Conservation (phyloP, 805 yeast genomes). For the Ogataea allantospora region DNA sequence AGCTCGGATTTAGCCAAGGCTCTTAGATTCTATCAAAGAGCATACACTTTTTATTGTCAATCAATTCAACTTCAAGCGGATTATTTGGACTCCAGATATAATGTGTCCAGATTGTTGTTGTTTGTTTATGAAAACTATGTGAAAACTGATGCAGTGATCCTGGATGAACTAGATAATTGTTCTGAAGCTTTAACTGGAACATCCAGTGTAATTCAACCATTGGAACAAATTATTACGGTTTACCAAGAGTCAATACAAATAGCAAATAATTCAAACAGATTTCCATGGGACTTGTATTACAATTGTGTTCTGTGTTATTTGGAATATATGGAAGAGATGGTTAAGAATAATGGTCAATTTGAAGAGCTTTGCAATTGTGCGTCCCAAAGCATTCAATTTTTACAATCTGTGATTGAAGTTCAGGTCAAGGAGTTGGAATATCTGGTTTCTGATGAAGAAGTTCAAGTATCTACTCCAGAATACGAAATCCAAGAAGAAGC, state of each 20-base stretch:
- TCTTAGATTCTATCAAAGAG: slow-evolving; percentile 61
- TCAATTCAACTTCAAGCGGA: slow-evolving; percentile 33
- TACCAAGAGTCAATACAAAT: slow-evolving; percentile 39
- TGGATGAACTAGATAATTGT: slow-evolving; percentile 34
- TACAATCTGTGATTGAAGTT: slow-evolving; percentile 29
- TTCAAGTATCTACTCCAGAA: slow-evolving; percentile 1
- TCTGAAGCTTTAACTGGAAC: slow-evolving; percentile 31
- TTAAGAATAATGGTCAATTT: slow-evolving; percentile 19
- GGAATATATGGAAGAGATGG: slow-evolving; percentile 43
- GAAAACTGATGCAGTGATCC: slow-evolving; percentile 45
- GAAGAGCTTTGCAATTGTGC: slow-evolving; percentile 23
- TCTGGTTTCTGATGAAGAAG: slow-evolving; percentile 20
- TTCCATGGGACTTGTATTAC: slow-evolving; percentile 44
- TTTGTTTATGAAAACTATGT: slow-evolving; percentile 54
- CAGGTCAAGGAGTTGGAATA: slow-evolving; percentile 25
- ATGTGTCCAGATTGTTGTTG: slow-evolving; percentile 55
- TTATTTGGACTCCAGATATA: slow-evolving; percentile 52
- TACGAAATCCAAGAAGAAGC: slow-evolving; percentile 21
- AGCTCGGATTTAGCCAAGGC: slow-evolving; percentile 64
- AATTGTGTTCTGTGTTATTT: slow-evolving; percentile 47
- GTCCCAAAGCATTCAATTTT: slow-evolving; percentile 21
- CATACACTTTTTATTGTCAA: slow-evolving; percentile 43
- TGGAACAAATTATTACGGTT: slow-evolving; percentile 35
- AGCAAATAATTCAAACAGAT: slow-evolving; percentile 12
- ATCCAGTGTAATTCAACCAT: slow-evolving; percentile 40